A percentile compares a stretch with the other conserved stretches of the same genome.
Evolutionary conservation across 139 green algal species (phyloP).

Genomic region (Zygnema circumcarinatum): DNA sequence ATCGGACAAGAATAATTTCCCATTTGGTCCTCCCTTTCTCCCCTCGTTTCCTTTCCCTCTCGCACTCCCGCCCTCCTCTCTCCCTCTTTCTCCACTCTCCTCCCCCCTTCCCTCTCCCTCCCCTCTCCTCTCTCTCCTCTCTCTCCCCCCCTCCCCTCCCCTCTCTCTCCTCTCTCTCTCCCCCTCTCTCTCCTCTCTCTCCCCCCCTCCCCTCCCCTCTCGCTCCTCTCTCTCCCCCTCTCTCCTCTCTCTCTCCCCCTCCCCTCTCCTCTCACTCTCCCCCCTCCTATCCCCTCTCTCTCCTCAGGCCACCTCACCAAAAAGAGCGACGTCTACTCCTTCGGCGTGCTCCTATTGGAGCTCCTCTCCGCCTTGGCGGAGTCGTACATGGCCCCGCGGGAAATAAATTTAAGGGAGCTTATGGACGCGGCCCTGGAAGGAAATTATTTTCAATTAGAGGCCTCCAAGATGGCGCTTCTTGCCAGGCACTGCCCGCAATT

Average conservation of each 20-base stretch:
- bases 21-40: too few species aligned
- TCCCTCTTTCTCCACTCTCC: too few species aligned
- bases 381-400: neutral
- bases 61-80: too few species aligned
- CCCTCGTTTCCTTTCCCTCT: too few species aligned
- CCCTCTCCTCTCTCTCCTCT: neutral
- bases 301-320: constrained; percentile 6
- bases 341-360: constrained; percentile 20
- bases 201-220: neutral
- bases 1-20: too few species aligned
- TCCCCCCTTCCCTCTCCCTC: too few species aligned
- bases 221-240: neutral
- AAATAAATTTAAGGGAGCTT: neutral
- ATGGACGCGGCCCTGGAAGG: neutral
- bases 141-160: neutral
- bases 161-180: neutral
- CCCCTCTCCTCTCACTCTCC: neutral
- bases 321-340: constrained; percentile 35
- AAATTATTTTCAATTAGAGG: neutral
- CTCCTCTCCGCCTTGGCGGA: neutral
- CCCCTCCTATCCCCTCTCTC: neutral
- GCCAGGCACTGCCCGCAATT: neutral
- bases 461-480: neutral
- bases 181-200: neutral
- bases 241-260: neutral